phyloP scores from a whole-genome alignment of 2,329 filamentous ascomycete genomes.

The Corinectria fuckeliana region DNA sequence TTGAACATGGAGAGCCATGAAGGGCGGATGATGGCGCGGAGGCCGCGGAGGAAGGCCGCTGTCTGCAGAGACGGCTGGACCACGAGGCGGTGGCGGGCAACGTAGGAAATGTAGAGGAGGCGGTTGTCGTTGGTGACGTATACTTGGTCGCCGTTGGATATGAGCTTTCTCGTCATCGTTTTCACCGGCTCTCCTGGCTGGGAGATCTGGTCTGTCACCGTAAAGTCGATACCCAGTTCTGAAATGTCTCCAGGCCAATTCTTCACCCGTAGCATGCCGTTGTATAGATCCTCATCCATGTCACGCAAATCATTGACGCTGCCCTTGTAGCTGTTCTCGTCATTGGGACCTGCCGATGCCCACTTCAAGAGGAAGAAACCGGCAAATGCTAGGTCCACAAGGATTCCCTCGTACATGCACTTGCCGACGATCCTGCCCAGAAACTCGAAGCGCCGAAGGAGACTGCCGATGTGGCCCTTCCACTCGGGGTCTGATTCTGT shows the following conservation, averaged over 20 bases:
- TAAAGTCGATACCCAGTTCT: conserved; percentile 81
- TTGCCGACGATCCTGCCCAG: conserved; percentile 93
- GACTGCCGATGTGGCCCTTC: conserved; percentile 61
- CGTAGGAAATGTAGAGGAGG: conserved; percentile 91
- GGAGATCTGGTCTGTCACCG: conserved; percentile 75
- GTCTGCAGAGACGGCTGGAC: conserved; percentile 83
- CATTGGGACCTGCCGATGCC: conserved; percentile 72
- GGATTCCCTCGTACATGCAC: conserved; percentile 95
- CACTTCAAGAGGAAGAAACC: conserved; percentile 97
- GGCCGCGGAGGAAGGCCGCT: conserved; percentile 82
- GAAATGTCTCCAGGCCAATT: conserved; percentile 81
- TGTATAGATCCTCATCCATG: conserved; percentile 88
- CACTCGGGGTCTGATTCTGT: conserved; percentile 62
- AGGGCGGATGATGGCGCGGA: conserved; percentile 87
- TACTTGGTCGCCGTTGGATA: conserved; percentile 76
- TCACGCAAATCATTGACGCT: conserved; percentile 94
- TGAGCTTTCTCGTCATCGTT: conserved; percentile 76
- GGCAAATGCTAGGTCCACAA: conserved; percentile 91
- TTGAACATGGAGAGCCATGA: conserved; percentile 99
- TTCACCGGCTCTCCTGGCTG: conserved; percentile 54
- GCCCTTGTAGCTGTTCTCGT: conserved; percentile 79
- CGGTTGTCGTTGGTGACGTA: conserved; percentile 91
- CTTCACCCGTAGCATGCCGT: conserved; percentile 82
- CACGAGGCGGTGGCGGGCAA: conserved; percentile 85
- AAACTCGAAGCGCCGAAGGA: conserved; percentile 85